Base-by-base conservation (phyloP, 352 stramenopile genomes). In the Phytophthora citricola region DNA sequence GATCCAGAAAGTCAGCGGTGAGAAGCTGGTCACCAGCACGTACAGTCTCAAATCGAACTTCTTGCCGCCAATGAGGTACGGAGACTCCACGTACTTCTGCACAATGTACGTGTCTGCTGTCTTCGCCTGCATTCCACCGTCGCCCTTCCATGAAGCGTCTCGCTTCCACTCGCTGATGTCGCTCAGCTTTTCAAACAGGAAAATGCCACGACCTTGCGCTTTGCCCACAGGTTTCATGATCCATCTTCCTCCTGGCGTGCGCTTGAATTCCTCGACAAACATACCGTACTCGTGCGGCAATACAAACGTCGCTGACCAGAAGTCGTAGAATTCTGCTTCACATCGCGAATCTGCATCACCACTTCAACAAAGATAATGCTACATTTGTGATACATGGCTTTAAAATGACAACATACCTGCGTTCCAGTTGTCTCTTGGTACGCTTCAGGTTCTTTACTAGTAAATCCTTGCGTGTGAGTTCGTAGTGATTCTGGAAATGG, bases 221-320 rank as follows among this genome's bases (percentile, higher is more conserved):
- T 87, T 92, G 5, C 93, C 93, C 14, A 98, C 92, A 9, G 93
- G 93, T 58, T 98, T 98, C 93, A 98, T 98, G 63, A 98, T 98
- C 93, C 93, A 98, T 20, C 91, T 79, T 0, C 76, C 82, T 48
- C 85, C 78, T 8, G 79, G 59, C n/a, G 75, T 75, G 2, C 76
- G 67, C 46, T 89, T 89, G 67, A 89, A 91, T 26, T 85, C 78
- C 58, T 92, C 84, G 7, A 89, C 41, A 54, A 91, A 90, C 73
- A 91, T 81, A 17, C 80, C 81, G 53, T 97, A 98, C 57, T 98
- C 92, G 34, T 87, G 71, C 12, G 93, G 91, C 29, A 98, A 69
- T 43, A 97, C 88, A 66, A 97, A 98, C 26, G 81, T 92, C 36
- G 78, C 57, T 4, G 78, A 68, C 78, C 79, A 90, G 56, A 91